Percentiles rank a stretch among this genome's conserved stretches.
These are phyloP conservation scores for Conidiobolus incongruus DNA, from an alignment of 371 early-diverging fungal species.

Conservation along the genomic window DNA sequence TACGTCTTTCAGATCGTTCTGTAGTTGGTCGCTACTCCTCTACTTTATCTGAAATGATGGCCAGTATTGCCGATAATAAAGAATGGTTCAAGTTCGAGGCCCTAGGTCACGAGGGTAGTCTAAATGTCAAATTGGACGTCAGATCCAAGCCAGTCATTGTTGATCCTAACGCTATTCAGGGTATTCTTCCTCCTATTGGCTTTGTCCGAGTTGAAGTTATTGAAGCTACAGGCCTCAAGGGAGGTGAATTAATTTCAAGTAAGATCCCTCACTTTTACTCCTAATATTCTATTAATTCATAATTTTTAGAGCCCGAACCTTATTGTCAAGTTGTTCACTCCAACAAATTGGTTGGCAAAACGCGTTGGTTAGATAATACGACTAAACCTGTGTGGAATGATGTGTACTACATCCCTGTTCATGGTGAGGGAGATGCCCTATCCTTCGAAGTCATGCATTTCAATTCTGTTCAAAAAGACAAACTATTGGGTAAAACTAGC, in stretches of 20 bases:
- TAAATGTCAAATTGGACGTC: neutral
- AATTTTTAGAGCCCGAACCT: too few species aligned
- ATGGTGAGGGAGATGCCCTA: constrained; percentile 33
- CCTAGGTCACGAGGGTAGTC: too few species aligned
- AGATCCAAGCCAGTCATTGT: neutral
- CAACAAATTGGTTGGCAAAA: constrained; percentile 36
- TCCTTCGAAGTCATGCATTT: constrained; percentile 57
- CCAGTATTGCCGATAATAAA: neutral
- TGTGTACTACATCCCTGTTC: constrained; percentile 47
- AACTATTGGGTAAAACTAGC: constrained; percentile 26
- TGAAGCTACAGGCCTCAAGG: neutral
- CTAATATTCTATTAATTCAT: too few species aligned
- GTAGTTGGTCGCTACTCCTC: neutral
- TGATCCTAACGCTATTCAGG: neutral
- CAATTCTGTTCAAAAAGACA: constrained; percentile 34
- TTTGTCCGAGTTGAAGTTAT: neutral
- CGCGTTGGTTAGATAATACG: constrained; percentile 40
- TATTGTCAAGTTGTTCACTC: too few species aligned
- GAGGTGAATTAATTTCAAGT: too few species aligned
- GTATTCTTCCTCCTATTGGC: neutral
- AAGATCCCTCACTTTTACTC: too few species aligned
- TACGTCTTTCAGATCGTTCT: neutral
- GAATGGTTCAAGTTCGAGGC: too few species aligned
- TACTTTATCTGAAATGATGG: neutral
- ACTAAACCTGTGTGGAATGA: constrained; percentile 79